Evolutionary conservation across 352 stramenopile species (phyloP).

Genomic region (Phytophthora tubulina): DNA sequence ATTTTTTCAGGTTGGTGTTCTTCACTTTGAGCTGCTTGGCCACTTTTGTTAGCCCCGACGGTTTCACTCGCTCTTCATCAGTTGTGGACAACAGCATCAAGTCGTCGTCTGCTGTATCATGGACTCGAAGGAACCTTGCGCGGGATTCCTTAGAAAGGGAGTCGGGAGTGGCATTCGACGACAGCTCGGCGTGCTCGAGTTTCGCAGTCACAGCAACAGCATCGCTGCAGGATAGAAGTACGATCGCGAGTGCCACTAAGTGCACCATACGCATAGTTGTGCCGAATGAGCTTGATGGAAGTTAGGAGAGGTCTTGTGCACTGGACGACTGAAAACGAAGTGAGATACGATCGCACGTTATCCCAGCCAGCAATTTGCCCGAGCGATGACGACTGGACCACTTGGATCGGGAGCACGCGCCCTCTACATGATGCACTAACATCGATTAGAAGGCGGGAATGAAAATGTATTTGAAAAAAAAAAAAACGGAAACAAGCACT

Average conservation of each 20-base stretch:
- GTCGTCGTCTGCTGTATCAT: not conserved
- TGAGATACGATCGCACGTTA: not conserved
- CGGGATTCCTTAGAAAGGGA: not conserved
- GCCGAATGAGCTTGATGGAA: not conserved
- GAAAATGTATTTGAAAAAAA: too few relatives aligned
- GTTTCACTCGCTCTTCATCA: not conserved
- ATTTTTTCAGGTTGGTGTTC: not conserved
- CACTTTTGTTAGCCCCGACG: not conserved
- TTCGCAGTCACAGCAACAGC: not conserved
- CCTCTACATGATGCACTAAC: too few relatives aligned
- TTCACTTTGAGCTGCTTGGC: not conserved
- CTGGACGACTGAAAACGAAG: not conserved
- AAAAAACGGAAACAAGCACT: too few relatives aligned
- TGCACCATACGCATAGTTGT: not conserved
- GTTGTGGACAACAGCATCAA: not conserved
- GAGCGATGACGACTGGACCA: not conserved
- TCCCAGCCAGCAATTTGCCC: not conserved
- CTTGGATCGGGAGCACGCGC: not conserved
- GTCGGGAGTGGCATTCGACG: not conserved
- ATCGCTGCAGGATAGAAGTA: not conserved
- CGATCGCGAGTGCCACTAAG: not conserved
- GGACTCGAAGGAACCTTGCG: not conserved
- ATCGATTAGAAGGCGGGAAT: too few relatives aligned
- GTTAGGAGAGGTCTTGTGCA: not conserved
- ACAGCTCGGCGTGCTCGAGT: not conserved